A percentile compares a stretch with the other conserved stretches of the same genome.
Conservation (phyloP, 441 rosid genomes). For the Syzygium syzygioides region DNA sequence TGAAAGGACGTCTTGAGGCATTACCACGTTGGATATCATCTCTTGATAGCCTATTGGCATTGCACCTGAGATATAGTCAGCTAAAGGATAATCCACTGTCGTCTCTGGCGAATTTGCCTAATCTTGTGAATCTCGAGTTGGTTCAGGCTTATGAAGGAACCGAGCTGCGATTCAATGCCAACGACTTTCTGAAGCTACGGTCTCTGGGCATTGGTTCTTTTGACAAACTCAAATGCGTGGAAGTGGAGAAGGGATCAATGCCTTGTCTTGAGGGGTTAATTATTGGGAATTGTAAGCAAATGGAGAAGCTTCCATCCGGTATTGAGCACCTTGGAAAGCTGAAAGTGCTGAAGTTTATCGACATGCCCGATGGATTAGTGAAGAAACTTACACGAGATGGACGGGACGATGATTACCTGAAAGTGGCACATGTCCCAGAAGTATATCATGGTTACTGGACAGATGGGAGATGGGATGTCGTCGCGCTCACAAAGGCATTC, state of each 20-base stretch:
- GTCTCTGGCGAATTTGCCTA: neutral
- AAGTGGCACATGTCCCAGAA: neutral
- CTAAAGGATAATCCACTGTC: neutral
- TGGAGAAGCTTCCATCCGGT: neutral
- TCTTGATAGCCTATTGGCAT: neutral
- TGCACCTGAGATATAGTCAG: fast-evolving
- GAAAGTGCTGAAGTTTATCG: neutral
- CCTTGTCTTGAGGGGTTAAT: neutral
- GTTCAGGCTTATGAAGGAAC: neutral
- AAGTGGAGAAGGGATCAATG: neutral
- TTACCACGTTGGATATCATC: neutral
- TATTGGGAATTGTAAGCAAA: fast-evolving
- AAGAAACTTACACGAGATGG: neutral
- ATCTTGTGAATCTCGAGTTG: neutral
- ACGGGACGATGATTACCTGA: neutral
- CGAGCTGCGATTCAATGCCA: neutral
- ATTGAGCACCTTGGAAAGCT: neutral
- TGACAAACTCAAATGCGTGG: neutral
- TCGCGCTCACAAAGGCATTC: neutral
- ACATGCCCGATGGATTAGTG: neutral
- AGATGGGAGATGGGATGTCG: fast-evolving
- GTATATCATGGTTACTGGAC: neutral
- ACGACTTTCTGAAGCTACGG: neutral
- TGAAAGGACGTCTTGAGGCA: neutral
- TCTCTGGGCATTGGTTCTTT: fast-evolving